Base-by-base conservation (phyloP, 495 filamentous ascomycete species). In the Trichoderma orchidacearum region DNA sequence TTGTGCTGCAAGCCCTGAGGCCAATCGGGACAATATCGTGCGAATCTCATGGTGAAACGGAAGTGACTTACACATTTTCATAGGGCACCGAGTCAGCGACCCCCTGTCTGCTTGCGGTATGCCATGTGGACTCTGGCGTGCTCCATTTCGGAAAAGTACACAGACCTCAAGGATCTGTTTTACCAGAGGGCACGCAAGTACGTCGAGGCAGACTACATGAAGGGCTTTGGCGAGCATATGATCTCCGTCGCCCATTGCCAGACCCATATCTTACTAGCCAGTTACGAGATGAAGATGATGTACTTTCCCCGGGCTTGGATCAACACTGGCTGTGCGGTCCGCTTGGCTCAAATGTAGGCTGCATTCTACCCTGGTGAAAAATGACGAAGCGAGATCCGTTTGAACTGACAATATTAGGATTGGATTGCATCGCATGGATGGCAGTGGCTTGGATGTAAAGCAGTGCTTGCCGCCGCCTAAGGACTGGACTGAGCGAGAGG, bases 251-350 rank as follows among this genome's bases (percentile, higher is more conserved):
- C 82, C 25, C 83, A 93, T 62, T 83, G 82, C 32, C 94, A 97
- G 68, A 79, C 87, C 2, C 93, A 94, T 80, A 70, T 83, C 9
- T 72, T 99, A 4, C 79, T 95, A 53, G 78, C 82, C 3, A 80
- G 78, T 0, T 96, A 95, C 63, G 93, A 99, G 66, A 97, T 96
- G 66, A 94, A 90, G 70, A 85, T 87, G 79, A 96, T 99, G 87
- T 95, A 88, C 67, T 99, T 99, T 61, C 93, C 93, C 2, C 76
- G 94, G 36, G 94, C 94, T 3, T 99, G 93, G 93, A 79, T 96
- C 70, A 96, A 87, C 56, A 83, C 86, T 9, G 94, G 92, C 15
- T 79, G 87, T 53, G 85, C 84, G 2, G 79, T 84, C 13, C 76
- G 93, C 57, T 67, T 96, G 56, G 77, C 79, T 41, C 81, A 94